Evolutionary conservation across 202 grass and related monocot species (phyloP), one percentile per base, ranked within the genome.

Genomic region (Zoysia matrella): DNA sequence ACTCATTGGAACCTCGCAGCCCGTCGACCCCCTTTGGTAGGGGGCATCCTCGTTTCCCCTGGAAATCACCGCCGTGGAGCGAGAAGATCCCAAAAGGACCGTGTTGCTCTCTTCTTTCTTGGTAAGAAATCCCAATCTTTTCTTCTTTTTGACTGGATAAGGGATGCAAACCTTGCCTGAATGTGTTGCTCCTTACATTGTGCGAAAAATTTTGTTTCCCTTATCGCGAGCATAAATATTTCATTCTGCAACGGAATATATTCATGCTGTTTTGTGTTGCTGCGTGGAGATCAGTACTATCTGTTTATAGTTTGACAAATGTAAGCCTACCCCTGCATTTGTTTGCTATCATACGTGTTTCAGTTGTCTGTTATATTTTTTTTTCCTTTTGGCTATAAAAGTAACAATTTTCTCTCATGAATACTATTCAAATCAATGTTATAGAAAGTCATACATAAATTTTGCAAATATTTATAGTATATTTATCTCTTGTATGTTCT

Each of bases 111-210:
- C 54, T 58, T 57, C 11, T n/a, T 36, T 60, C 9, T 41, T 16
- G 78, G 78, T 80, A 71, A 48, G 78, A 4, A 43, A 71, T 60
- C 30, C 22, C 11, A 7, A 80, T 70, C 11, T 43, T 8, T 53
- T 45, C 2, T 49, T 39, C 2, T 52, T 57, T 48, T 4, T 40
- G 2, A 64, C 11, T 3, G 60, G 60, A 64, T 48, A 54, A 58
- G 65, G 4, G 11, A 70, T 49, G n/a, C 43, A 11, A 39, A 57
- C 60, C 11, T 46, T 30, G 65, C 18, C 7, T 48, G 18, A 5
- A 42, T 51, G 2, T n/a, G 10, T 65, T 52, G 7, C 52, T 52
- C 3, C 0, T 52, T 0, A 7, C 12, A 11, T 52, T 18, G 22
- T 13, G 6, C 16, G 1, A 14, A 49, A 47, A 18, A 3, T 68